phyloP scores from a whole-genome alignment of 2,329 filamentous ascomycete species.

The Gaeumannomyces tritici region DNA sequence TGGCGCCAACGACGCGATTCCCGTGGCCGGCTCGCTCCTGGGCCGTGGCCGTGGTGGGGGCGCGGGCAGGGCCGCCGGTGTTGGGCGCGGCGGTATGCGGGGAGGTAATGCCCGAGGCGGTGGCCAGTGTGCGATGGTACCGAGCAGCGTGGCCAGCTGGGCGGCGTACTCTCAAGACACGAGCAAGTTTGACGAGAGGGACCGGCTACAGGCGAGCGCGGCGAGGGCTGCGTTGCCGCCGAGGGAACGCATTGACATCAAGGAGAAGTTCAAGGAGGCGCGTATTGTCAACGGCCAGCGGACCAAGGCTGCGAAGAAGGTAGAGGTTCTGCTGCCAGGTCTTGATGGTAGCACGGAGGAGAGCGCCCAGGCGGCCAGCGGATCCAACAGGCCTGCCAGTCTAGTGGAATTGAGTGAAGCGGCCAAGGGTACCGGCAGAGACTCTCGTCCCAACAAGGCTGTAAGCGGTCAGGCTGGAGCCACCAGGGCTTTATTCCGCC shows the following conservation, averaged over 20 bases:
- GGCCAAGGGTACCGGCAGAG: background rate
- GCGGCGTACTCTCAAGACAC: background rate
- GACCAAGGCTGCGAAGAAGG: background rate
- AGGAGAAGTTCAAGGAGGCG: conserved; percentile 1
- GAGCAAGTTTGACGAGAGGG: background rate
- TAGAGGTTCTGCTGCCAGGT: background rate
- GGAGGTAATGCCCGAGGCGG: background rate
- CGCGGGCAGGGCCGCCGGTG: background rate
- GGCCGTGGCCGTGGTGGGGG: background rate
- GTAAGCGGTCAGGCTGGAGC: too few species aligned
- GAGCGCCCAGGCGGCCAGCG: background rate
- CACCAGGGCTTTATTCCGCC: background rate
- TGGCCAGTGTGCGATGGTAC: background rate
- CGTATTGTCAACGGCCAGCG: background rate
- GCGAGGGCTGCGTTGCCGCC: background rate
- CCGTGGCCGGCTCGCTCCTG: background rate
- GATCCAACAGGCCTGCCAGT: background rate
- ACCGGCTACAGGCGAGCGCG: background rate
- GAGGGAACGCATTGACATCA: background rate
- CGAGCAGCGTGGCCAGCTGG: background rate
- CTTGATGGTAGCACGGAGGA: background rate
- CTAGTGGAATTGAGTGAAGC: background rate
- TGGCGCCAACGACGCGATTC: background rate
- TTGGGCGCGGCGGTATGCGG: background rate
- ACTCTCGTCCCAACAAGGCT: too few species aligned